Evolutionary conservation across 352 stramenopile genomes (phyloP).

Genomic region (Aphanomyces cochlioides): DNA sequence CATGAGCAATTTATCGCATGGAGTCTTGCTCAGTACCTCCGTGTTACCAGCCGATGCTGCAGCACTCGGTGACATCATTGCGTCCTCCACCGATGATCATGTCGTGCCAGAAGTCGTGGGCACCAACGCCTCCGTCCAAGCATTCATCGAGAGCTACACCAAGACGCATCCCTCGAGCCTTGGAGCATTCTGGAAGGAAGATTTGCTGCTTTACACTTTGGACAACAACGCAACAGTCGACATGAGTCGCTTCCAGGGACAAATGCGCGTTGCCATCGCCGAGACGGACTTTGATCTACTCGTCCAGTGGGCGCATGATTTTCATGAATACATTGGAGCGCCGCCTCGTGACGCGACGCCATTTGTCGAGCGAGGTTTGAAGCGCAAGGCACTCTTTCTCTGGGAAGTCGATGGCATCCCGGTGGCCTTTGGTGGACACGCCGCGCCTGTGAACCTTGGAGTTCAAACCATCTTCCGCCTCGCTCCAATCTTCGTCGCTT

Average conservation of each 20-base stretch:
- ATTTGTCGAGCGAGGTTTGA: background rate
- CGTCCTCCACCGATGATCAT: background rate
- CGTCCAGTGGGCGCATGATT: background rate
- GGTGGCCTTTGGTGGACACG: slow-evolving; percentile 14
- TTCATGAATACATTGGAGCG: background rate
- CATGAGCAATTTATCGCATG: background rate
- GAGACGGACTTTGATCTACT: background rate
- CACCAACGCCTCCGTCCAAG: background rate
- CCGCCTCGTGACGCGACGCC: background rate
- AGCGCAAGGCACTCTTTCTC: slow-evolving; percentile 10
- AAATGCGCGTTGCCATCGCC: background rate
- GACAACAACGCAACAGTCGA: too few species aligned
- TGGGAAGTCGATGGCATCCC: slow-evolving; percentile 8
- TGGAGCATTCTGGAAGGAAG: background rate
- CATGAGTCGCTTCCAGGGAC: background rate
- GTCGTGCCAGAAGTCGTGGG: background rate
- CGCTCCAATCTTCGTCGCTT: slow-evolving; percentile 16
- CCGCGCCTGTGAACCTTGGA: background rate
- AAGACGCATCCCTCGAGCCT: background rate
- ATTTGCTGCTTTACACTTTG: background rate
- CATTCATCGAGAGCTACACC: background rate
- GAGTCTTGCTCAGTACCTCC: slow-evolving; percentile 11
- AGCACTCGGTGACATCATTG: background rate
- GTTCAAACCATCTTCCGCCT: slow-evolving; percentile 11
- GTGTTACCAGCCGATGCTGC: background rate